Evolutionary conservation across 805 yeast species (phyloP), one percentile per base, ranked within the genome.

Genomic region (Candida manassasensis): DNA sequence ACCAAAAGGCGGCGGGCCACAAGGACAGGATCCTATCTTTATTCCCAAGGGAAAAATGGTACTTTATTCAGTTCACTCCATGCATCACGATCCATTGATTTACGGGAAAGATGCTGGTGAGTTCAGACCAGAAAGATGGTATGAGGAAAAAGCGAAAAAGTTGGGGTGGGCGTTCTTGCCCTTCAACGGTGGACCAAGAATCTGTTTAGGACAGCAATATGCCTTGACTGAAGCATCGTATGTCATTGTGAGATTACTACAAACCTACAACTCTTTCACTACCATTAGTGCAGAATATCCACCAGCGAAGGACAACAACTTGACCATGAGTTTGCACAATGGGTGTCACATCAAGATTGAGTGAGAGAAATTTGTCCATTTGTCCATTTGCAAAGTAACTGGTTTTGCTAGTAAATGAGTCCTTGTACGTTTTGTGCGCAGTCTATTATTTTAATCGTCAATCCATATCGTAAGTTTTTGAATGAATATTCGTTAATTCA

Each of bases 151-250:
- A 18, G 48, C 43, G 22, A 59, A 55, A 38, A 48, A 46, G 33
- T 52, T 59, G 30, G 65, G 69, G 3, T 72, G 77, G 77, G 71
- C 69, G 13, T 72, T 67, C 50, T 52, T 72, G 21, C 77, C 77
- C 18, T 72, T 72, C 52, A 71, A 71, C 44, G 79, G 77, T 29
- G 79, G 79, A 4, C 78, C 78, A 19, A 55, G 79, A 40, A 71
- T 73, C 38, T 73, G 79, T 48, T 58, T 73, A 40, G 79, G 79
- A 26, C 77, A 73, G 58, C 77, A 73, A 52, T 71, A 70, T 52
- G 79, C 78, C 3, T 63, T 73, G 15, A 71, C 75, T 13, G 77
- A 72, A 52, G 73, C 75, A 7, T 59, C 70, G 19, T 71, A 69
- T 49, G 59, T 62, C 15, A 45, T 67, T 29, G 63, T 57, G 15